Percentiles rank a stretch among this genome's conserved stretches.
These are phyloP conservation scores for Saccharomyces hybrid DNA, from an alignment of 1,139 yeast species.

Conservation along the genomic window DNA sequence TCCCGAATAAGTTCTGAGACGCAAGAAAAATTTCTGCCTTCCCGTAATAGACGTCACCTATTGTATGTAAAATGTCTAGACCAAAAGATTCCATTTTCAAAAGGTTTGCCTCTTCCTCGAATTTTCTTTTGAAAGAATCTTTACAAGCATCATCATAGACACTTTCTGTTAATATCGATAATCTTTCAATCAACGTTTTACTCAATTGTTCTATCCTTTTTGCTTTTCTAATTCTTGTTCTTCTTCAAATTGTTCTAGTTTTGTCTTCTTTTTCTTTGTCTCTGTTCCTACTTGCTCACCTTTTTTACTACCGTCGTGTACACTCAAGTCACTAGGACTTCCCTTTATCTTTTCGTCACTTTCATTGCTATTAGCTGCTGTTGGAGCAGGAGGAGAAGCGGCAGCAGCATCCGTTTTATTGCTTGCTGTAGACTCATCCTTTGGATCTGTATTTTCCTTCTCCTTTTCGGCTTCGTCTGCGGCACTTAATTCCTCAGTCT, in stretches of 20 bases:
- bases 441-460: constrained; percentile 16
- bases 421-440: constrained; percentile 4
- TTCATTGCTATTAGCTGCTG: neutral
- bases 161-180: constrained; percentile 79
- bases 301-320: neutral
- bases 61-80: constrained; percentile 76
- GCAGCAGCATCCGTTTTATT: neutral
- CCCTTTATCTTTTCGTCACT: neutral
- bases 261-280: constrained; percentile 38
- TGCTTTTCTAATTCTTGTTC: constrained; percentile 65
- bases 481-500: constrained; percentile 48
- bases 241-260: constrained; percentile 67
- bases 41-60: constrained; percentile 68
- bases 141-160: constrained; percentile 64
- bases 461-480: constrained; percentile 33
- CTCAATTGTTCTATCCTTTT: constrained; percentile 60
- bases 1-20: constrained; percentile 68
- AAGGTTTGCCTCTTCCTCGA: constrained; percentile 75
- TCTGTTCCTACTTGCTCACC: neutral
- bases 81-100: constrained; percentile 94
- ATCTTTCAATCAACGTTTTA: constrained; percentile 53
- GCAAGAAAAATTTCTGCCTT: constrained; percentile 54
- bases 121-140: constrained; percentile 59
- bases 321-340: neutral
- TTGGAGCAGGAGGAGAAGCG: neutral